phyloP scores from a whole-genome alignment of 495 filamentous ascomycete genomes.

The Tuber indicum region DNA sequence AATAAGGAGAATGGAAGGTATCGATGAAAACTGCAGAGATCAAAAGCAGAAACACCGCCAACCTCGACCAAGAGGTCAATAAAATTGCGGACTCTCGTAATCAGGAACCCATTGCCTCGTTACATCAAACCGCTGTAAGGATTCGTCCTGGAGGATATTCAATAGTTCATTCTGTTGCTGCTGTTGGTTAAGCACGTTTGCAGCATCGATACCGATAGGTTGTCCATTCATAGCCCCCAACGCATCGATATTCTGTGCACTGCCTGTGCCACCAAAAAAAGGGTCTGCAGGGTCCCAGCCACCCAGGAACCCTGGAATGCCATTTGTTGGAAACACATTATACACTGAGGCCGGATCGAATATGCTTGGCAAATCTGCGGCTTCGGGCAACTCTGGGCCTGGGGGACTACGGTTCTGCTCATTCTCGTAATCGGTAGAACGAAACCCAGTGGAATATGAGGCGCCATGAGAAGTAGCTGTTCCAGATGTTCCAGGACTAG shows the following conservation, averaged over 20 bases:
- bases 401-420: constrained; percentile 11
- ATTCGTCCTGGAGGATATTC: constrained; percentile 36
- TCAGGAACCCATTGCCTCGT: constrained; percentile 24
- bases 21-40: neutral
- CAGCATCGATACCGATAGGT: constrained; percentile 8
- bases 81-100: constrained; percentile 32
- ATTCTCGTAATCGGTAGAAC: constrained; percentile 13
- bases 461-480: constrained; percentile 15
- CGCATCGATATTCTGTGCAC: constrained; percentile 9
- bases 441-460: constrained; percentile 14
- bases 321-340: constrained; percentile 14
- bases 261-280: constrained; percentile 15
- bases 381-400: constrained; percentile 20
- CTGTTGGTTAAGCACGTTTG: constrained; percentile 34
- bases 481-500: constrained; percentile 28
- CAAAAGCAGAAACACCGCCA: neutral
- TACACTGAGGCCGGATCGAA: constrained; percentile 30
- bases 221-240: constrained; percentile 14
- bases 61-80: constrained; percentile 14
- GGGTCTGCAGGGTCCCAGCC: constrained; percentile 21
- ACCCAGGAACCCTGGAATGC: constrained; percentile 12
- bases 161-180: constrained; percentile 40
- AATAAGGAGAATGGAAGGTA: neutral
- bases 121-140: constrained; percentile 28
- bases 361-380: constrained; percentile 28